Conservation (phyloP, 1,139 yeast genomes). For the Suhomyces choctaworum region DNA sequence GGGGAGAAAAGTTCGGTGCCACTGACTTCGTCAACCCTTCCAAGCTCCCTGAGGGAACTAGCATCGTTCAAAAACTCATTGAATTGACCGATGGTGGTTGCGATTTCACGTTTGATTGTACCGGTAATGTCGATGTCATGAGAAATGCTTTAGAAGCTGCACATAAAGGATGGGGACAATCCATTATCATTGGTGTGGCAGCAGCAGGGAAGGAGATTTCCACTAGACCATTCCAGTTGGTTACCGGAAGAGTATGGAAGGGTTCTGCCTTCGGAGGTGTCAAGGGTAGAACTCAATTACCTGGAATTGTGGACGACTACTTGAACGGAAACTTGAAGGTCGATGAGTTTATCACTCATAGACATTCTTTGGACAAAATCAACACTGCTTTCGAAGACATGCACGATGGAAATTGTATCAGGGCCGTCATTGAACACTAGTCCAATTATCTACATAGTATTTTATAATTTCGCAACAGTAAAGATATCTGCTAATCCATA, state of each 20-base stretch:
- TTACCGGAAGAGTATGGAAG: conserved; percentile 97
- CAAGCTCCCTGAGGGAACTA: conserved; percentile 66
- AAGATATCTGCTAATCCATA: no score
- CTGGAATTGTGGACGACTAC: conserved; percentile 85
- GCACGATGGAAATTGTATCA: conserved; percentile 91
- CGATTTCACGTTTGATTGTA: conserved; percentile 95
- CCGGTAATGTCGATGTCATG: conserved; percentile 95
- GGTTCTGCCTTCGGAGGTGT: conserved; percentile 99
- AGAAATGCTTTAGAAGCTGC: conserved; percentile 94
- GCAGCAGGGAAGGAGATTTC: conserved; percentile 97
- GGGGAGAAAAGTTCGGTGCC: conserved; percentile 92
- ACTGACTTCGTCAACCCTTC: conserved; percentile 90
- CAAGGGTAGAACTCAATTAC: conserved; percentile 95
- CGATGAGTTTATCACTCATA: conserved; percentile 93
- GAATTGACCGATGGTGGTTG: conserved; percentile 96
- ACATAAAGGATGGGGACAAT: conserved; percentile 99
- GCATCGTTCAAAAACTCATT: conserved; percentile 79
- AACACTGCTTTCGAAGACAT: conserved; percentile 91
- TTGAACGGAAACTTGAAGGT: conserved; percentile 81
- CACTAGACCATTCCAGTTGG: conserved; percentile 97
- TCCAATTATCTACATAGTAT: not conserved
- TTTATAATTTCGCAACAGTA: no score
- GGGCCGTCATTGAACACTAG: conserved; percentile 82
- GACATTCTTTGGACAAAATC: conserved; percentile 73
- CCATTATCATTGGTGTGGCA: conserved; percentile 94